Evolutionary conservation across 768 basidiomycete species (phyloP).

Genomic region (Trametes cubensis): DNA sequence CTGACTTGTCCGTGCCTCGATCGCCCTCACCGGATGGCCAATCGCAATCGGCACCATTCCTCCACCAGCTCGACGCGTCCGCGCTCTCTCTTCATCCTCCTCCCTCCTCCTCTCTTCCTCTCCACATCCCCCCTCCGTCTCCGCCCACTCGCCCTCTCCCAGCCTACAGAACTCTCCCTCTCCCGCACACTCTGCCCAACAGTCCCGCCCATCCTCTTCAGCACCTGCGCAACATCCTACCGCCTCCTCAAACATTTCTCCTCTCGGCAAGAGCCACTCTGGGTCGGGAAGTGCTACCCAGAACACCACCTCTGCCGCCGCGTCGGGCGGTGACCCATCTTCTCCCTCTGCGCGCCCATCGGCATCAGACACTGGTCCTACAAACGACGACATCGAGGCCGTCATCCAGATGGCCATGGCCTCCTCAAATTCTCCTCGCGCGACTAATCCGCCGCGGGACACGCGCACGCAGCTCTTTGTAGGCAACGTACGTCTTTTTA

Average conservation of each 20-base stretch:
- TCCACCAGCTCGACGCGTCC: not conserved
- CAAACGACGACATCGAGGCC: slow-evolving; percentile 89
- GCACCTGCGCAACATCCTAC: not conserved
- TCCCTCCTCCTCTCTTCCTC: not conserved
- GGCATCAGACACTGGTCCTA: slow-evolving; percentile 40
- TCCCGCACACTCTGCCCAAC: slow-evolving; percentile 3
- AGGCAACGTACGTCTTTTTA: slow-evolving; percentile 72
- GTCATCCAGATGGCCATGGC: slow-evolving; percentile 91
- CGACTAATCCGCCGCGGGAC: slow-evolving; percentile 59
- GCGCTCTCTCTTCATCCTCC: not conserved
- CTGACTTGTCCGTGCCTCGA: not conserved
- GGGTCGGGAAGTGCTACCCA: too few relatives aligned
- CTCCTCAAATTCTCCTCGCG: slow-evolving; percentile 53
- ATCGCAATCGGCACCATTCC: slow-evolving; percentile 5
- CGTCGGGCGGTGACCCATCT: not conserved
- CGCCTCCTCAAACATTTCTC: not conserved
- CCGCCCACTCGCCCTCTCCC: slow-evolving; percentile 7
- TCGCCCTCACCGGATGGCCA: not conserved
- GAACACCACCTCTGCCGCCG: not conserved
- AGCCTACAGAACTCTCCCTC: not conserved
- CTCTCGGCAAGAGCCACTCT: not conserved
- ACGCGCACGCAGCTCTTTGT: slow-evolving; percentile 95
- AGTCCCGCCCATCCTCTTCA: not conserved
- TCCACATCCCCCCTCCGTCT: not conserved
- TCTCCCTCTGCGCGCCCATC: slow-evolving; percentile 5